Conservation (phyloP, 2,329 filamentous ascomycete species). For the Talaromyces sp. region DNA sequence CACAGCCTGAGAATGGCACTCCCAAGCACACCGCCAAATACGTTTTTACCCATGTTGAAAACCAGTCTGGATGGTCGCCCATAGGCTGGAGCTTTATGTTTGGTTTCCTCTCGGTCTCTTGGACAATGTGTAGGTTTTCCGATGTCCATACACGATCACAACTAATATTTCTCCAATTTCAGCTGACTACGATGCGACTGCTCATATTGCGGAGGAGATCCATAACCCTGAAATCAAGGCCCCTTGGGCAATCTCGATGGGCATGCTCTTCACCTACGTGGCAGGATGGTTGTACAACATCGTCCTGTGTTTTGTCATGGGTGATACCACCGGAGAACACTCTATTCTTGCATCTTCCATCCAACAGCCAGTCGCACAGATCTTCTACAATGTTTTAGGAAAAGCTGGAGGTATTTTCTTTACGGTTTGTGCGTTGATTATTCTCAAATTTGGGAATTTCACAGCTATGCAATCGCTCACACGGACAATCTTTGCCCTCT, state of each 20-base stretch:
- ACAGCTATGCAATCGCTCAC: background rate
- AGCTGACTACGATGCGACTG: conserved; percentile 1
- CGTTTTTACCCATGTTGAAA: background rate
- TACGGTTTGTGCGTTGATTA: background rate
- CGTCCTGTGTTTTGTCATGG: conserved; percentile 51
- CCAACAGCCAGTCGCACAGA: conserved; percentile 55
- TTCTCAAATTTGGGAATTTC: background rate
- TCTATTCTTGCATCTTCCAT: conserved; percentile 41
- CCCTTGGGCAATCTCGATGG: conserved; percentile 47
- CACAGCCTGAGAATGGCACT: background rate
- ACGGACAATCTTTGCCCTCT: background rate
- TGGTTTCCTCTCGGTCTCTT: background rate
- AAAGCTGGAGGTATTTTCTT: conserved; percentile 19
- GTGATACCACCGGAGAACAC: conserved; percentile 36
- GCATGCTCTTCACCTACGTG: conserved; percentile 47
- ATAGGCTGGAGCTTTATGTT: background rate
- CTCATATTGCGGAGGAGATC: conserved; percentile 27
- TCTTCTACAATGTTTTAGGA: conserved; percentile 50
- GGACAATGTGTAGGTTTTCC: background rate
- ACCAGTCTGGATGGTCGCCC: background rate
- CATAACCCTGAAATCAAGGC: conserved; percentile 46
- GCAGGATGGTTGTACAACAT: conserved; percentile 53
- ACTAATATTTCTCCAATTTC: background rate
- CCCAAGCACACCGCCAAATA: background rate
- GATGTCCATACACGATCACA: background rate